Evolutionary conservation across 2,329 filamentous ascomycete species (phyloP).

Genomic region (Zymoseptoria pseudotritici): DNA sequence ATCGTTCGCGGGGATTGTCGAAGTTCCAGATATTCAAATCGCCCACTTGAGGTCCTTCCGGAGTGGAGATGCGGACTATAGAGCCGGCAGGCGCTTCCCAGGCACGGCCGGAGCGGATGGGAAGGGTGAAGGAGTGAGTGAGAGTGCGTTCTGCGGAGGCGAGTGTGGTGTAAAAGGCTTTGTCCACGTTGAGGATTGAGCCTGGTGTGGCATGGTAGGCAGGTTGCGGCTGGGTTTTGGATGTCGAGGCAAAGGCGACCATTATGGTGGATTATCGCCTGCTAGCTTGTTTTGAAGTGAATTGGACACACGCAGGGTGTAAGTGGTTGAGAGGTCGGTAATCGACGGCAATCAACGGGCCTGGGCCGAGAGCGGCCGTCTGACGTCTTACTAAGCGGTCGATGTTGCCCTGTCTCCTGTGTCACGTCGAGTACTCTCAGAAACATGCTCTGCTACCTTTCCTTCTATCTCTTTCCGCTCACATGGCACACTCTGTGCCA

Average conservation of each 20-base stretch:
- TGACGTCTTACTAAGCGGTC: too few relatives aligned
- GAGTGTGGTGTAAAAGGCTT: constrained; percentile 22
- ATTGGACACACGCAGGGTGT: background rate
- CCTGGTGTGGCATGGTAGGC: constrained; percentile 26
- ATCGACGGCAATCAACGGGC: background rate
- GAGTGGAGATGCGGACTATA: constrained; percentile 64
- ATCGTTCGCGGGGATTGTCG: constrained; percentile 67
- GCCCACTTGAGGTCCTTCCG: constrained; percentile 65
- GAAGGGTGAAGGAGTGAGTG: constrained; percentile 43
- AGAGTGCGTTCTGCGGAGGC: constrained; percentile 17
- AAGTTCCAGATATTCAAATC: constrained; percentile 78
- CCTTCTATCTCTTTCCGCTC: too few relatives aligned
- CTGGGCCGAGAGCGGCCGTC: too few relatives aligned
- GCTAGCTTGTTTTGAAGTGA: background rate
- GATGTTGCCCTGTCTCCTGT: too few relatives aligned
- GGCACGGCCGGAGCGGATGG: constrained; percentile 65
- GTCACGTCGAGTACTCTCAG: too few relatives aligned
- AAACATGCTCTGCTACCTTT: too few relatives aligned
- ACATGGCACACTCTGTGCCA: too few relatives aligned
- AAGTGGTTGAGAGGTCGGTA: background rate
- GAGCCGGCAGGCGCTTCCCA: constrained; percentile 63
- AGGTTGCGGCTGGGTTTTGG: constrained; percentile 10
- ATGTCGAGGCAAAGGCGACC: background rate
- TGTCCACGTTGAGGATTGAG: constrained; percentile 25
- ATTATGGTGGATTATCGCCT: background rate